These are phyloP conservation scores for Pseudogymnoascus sp. DNA, from an alignment of 2,329 filamentous ascomycete species.

Conservation along the genomic window DNA sequence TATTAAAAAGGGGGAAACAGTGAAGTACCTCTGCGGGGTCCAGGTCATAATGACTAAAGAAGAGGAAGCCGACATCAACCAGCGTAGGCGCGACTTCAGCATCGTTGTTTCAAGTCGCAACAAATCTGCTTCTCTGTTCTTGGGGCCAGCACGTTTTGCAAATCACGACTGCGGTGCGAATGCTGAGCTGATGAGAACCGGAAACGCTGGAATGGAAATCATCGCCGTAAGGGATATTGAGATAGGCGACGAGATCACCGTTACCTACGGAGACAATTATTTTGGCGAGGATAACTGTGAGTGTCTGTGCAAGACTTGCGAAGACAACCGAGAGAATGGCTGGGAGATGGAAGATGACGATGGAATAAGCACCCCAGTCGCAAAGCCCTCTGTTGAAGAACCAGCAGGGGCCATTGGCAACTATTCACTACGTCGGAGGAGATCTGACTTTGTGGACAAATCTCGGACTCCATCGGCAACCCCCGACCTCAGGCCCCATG, in stretches of 20 bases:
- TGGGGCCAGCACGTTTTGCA: conserved; percentile 90
- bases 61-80: conserved; percentile 74
- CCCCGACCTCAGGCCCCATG: conserved; percentile 34
- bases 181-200: conserved; percentile 74
- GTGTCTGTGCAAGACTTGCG: conserved; percentile 84
- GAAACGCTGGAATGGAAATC: conserved; percentile 82
- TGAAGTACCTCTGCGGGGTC: conserved; percentile 87
- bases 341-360: conserved; percentile 56
- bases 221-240: conserved; percentile 75
- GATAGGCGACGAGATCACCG: conserved; percentile 88
- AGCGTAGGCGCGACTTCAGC: conserved; percentile 87
- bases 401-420: conserved; percentile 24
- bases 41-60: conserved; percentile 88
- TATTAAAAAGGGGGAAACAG: conserved; percentile 73
- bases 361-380: conserved; percentile 14
- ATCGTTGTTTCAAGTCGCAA: conserved; percentile 90
- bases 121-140: conserved; percentile 84
- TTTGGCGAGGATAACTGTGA: conserved; percentile 94
- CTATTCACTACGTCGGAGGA: conserved; percentile 48
- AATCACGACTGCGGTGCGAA: conserved; percentile 97
- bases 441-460: conserved; percentile 37
- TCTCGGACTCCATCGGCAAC: conserved; percentile 51
- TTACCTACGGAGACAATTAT: conserved; percentile 91
- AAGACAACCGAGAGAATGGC: conserved; percentile 66
- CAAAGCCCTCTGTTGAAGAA: conserved; percentile 26